These are phyloP conservation scores for Solanum gandarillasii DNA, from an alignment of 257 asterid genomes.

Conservation along the genomic window DNA sequence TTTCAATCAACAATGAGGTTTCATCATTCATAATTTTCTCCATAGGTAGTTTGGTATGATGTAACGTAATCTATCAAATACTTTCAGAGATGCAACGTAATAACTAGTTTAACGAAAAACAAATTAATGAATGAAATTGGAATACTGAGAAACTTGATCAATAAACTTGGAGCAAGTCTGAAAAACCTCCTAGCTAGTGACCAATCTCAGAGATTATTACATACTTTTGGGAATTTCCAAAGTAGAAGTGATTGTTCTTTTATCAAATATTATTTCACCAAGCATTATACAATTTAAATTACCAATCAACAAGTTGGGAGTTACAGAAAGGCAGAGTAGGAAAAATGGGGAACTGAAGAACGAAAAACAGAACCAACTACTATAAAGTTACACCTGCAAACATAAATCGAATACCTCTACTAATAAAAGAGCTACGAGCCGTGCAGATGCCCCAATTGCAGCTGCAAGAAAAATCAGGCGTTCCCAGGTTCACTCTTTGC, in stretches of 20 bases:
- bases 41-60: neutral
- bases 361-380: neutral
- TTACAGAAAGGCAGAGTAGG: neutral
- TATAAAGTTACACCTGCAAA: neutral
- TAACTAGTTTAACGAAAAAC: too few relatives aligned
- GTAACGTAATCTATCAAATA: too few relatives aligned
- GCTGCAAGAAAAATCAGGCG: neutral
- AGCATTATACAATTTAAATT: neutral
- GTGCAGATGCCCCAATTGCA: neutral
- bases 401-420: neutral
- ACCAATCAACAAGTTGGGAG: neutral
- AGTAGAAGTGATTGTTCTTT: neutral
- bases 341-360: neutral
- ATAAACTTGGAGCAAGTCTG: neutral
- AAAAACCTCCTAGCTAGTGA: neutral
- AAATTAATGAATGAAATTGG: too few relatives aligned
- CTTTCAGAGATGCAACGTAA: too few relatives aligned
- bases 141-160: too few relatives aligned
- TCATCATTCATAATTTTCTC: neutral
- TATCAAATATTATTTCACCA: neutral
- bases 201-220: neutral
- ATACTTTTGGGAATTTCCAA: neutral
- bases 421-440: neutral
- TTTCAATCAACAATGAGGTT: neutral
- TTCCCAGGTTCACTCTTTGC: neutral